phyloP scores from a whole-genome alignment of 805 yeast genomes.

The Metschnikowia shivogae region DNA sequence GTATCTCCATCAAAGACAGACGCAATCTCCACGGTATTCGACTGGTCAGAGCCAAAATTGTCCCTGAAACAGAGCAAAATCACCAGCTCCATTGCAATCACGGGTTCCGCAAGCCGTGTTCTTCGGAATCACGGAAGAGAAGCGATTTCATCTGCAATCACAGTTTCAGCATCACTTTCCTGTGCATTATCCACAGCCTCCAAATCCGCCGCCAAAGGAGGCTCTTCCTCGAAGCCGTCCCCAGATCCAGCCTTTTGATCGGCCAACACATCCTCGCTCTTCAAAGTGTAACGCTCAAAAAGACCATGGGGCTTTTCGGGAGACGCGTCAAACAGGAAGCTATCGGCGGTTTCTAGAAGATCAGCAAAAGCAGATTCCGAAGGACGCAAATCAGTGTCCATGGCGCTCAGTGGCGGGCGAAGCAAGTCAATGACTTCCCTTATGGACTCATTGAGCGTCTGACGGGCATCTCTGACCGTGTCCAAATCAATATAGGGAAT shows the following conservation, averaged over 20 bases:
- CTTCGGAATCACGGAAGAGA: neutral
- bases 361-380: slow-evolving; percentile 8
- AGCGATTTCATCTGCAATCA: slow-evolving; percentile 13
- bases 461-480: slow-evolving; percentile 14
- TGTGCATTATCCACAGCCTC: neutral
- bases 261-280: slow-evolving; percentile 14
- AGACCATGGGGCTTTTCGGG: slow-evolving; percentile 6
- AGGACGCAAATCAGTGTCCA: slow-evolving; percentile 3
- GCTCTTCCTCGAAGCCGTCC: neutral
- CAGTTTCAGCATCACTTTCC: slow-evolving; percentile 18
- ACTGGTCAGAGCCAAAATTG: neutral
- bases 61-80: too few relatives aligned
- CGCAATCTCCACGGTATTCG: too few relatives aligned
- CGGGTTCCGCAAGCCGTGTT: neutral
- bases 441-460: slow-evolving; percentile 13
- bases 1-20: too few relatives aligned
- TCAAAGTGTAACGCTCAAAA: slow-evolving; percentile 13
- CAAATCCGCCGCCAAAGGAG: neutral
- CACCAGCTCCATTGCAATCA: neutral
- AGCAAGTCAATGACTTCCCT: slow-evolving; percentile 16
- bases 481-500: slow-evolving; percentile 17
- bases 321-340: slow-evolving; percentile 2
- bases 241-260: slow-evolving; percentile 5
- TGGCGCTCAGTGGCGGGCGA: slow-evolving; percentile 11
- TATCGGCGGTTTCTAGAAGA: slow-evolving; percentile 9